phyloP scores from a whole-genome alignment of 441 rosid genomes.

The Pelargonium citronellum region DNA sequence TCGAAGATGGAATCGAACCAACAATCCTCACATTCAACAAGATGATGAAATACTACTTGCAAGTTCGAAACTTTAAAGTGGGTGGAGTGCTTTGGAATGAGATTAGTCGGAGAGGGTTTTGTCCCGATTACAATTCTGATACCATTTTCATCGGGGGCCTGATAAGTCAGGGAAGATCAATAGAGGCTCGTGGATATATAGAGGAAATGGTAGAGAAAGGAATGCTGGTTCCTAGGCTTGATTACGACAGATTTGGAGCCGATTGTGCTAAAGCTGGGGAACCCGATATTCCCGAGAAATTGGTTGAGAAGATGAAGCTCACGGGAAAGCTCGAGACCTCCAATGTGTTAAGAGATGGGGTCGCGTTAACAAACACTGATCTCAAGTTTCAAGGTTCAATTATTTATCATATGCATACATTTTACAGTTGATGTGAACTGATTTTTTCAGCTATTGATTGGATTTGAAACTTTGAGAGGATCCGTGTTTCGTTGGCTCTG shows the following conservation, averaged over 20 bases:
- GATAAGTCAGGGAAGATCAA: slow-evolving; percentile 48
- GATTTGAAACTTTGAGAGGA: no score
- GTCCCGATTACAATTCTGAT: slow-evolving; percentile 76
- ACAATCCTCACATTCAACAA: slow-evolving; percentile 68
- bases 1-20: slow-evolving; percentile 50
- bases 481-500: no score
- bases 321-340: slow-evolving; percentile 63
- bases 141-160: slow-evolving; percentile 56
- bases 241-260: slow-evolving; percentile 71
- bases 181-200: slow-evolving; percentile 60
- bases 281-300: slow-evolving; percentile 58
- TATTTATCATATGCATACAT: no score
- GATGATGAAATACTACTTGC: slow-evolving; percentile 78
- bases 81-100: slow-evolving; percentile 65
- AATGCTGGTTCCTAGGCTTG: slow-evolving; percentile 78
- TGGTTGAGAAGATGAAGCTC: slow-evolving; percentile 65
- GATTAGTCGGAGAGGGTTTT: slow-evolving; percentile 54
- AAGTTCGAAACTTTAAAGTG: slow-evolving; percentile 52
- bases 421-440: not conserved
- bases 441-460: not conserved
- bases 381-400: no score
- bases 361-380: slow-evolving; percentile 2
- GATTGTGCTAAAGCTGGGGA: slow-evolving; percentile 64
- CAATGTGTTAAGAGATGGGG: slow-evolving; percentile 43
- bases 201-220: slow-evolving; percentile 87